Evolutionary conservation across 805 yeast genomes (phyloP), one percentile per base, ranked within the genome.

Genomic region (Starmerella riodocensis): DNA sequence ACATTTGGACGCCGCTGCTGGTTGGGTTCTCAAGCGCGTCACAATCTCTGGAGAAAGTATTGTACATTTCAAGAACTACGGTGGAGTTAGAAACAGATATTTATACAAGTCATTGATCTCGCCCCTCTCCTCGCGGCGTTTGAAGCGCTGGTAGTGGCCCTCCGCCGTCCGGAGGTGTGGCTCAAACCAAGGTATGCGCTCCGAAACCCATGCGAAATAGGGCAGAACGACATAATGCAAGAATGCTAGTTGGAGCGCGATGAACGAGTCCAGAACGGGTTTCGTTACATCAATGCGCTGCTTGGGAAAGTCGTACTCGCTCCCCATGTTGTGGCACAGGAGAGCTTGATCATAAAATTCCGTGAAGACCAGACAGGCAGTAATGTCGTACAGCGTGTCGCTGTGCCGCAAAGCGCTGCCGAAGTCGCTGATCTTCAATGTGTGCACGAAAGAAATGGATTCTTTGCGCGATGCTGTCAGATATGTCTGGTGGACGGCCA

Each of bases 391-490:
- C 14, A 36, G 40, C 16, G 28, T 30, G 21, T 34, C 33, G 41
- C 82, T 62, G 4, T 86, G 84, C 44, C 97, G 65, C 8, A 94
- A 74, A 18, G 86, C 95, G 57, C 91, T 91, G 21, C 94, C 82
- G 33, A 91, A 84, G 61, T 91, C 98, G 3, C 97, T 96, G 59
- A 94, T 84, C 63, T 91, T 91, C 45, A 91, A 74, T 44, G 88
- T 67, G 43, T 85, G 61, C 20, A 33, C 41, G 17, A 39, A 19
- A 7, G 36, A 22, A 6, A 39, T 17, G 11, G n/a, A 5, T 9
- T 17, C 25, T 11, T 20, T 16, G 6, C 16, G 25, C 23, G 34
- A 11, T 11, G 16, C 17, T 13, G 14, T 4, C 12, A 44, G 16
- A 16, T 41, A 40, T 19, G n/a, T 19, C 48, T 72, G 73, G 64